Evolutionary conservation across 2,329 filamentous ascomycete genomes (phyloP), one percentile per base, ranked within the genome.

Genomic region (Monilinia laxa): DNA sequence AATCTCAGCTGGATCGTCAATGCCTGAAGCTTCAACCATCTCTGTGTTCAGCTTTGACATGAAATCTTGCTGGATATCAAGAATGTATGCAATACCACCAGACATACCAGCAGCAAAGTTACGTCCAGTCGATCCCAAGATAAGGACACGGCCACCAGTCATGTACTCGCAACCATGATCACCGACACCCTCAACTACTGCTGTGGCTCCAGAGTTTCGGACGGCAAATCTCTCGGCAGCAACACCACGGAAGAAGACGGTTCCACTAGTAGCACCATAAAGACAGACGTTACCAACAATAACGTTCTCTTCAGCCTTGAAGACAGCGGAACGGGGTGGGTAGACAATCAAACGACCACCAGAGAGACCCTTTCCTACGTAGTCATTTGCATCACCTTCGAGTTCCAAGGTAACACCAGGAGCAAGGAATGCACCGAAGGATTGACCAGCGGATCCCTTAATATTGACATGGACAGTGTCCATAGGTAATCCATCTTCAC

Each of bases 61-160:
- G 82, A 97, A 97, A 80, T 97, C 92, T 71, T 90, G 86, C 77
- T 94, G 86, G 76, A 95, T 90, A 76, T 98, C 94, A 40, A 98
- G 86, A 64, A 97, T 87, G 75, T 97, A 98, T 23, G 93, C 93
- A 75, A 98, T 97, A 83, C 94, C 94, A 76, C 94, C 94, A 75
- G 93, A 97, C 94, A 98, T 98, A 84, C 94, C 94, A 69, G 94
- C 94, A 74, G 93, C 94, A 76, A 98, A 98, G 84, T 98, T 98
- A 74, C 94, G 93, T 56, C 94, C 94, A 76, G 93, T 97, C 75
- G 86, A 87, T 67, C 94, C 94, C 58, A 98, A 85, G 75, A 96
- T 85, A 71, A 98, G 82, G 62, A 97, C 84, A 76, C 93, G 92
- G 77, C 94, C 94, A 77, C 94, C 94, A 75, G 94, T 97, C 94